Percentiles rank a stretch among this genome's conserved stretches.
Evolutionary conservation across 2,329 filamentous ascomycete species (phyloP).

Genomic region (Botrytis porri): DNA sequence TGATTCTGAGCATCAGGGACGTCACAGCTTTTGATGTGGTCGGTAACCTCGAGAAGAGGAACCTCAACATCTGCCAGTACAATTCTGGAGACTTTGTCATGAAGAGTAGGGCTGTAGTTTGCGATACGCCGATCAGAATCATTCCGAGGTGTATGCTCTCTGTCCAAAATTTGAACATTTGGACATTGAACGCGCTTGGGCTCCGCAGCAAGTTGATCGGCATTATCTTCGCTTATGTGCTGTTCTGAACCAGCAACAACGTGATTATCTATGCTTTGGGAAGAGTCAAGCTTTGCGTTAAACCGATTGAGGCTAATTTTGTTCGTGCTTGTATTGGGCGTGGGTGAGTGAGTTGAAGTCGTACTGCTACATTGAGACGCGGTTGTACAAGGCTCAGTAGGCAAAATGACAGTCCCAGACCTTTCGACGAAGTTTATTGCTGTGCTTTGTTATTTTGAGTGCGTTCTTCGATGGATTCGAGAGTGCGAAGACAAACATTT

Average conservation of each 20-base stretch:
- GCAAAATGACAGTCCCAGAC: neutral
- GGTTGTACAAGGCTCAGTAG: neutral
- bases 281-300: neutral
- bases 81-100: rapidly evolving
- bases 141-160: rapidly evolving
- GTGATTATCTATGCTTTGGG: neutral
- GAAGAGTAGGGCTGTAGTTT: neutral
- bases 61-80: neutral
- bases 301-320: neutral
- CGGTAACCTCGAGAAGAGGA: neutral
- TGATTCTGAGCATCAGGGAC: neutral
- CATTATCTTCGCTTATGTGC: neutral
- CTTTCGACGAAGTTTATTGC: neutral
- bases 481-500: neutral
- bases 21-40: neutral
- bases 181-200: neutral
- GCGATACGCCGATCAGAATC: neutral
- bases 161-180: neutral
- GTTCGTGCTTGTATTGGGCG: neutral
- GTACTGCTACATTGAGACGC: neutral
- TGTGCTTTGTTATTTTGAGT: neutral
- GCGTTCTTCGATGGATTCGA: neutral
- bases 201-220: neutral
- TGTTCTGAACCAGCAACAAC: neutral
- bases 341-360: neutral